phyloP scores from a whole-genome alignment of 345 rosid genomes.

The Noccaea caerulescens region DNA sequence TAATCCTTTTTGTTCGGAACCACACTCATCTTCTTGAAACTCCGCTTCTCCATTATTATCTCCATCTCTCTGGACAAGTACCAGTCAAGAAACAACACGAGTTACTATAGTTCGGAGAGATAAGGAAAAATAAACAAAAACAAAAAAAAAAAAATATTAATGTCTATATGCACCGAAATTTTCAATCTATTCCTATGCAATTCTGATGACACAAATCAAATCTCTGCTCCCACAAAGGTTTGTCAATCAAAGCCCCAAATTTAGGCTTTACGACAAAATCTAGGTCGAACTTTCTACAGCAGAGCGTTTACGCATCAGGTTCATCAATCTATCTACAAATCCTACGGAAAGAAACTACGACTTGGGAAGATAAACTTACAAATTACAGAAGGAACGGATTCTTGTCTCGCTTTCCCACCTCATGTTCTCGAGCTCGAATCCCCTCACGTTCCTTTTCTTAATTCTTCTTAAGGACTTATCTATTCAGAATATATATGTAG shows the following conservation, averaged over 20 bases:
- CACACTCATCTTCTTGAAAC: slow-evolving; percentile 17
- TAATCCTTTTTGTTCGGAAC: not conserved
- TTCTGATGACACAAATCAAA: not conserved
- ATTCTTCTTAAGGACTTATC: too few relatives aligned
- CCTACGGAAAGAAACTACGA: too few relatives aligned
- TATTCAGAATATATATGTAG: too few relatives aligned
- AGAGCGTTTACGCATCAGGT: not conserved
- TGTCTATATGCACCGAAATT: too few relatives aligned
- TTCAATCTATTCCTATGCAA: too few relatives aligned
- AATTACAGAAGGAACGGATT: too few relatives aligned
- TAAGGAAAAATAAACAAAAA: too few relatives aligned
- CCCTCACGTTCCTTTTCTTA: too few relatives aligned
- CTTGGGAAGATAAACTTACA: too few relatives aligned
- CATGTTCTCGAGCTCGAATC: too few relatives aligned
- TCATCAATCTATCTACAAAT: not conserved
- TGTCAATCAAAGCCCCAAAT: not conserved
- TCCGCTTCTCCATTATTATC: not conserved
- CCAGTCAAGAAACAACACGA: too few relatives aligned
- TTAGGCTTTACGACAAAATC: not conserved
- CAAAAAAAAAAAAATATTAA: not conserved
- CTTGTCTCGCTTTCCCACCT: too few relatives aligned
- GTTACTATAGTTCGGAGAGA: not conserved
- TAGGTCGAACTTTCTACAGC: not conserved
- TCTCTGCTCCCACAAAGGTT: not conserved
- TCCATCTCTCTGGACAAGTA: slow-evolving; percentile 4